Evolutionary conservation across 352 stramenopile species (phyloP).

Genomic region (Pythium rishiriense): DNA sequence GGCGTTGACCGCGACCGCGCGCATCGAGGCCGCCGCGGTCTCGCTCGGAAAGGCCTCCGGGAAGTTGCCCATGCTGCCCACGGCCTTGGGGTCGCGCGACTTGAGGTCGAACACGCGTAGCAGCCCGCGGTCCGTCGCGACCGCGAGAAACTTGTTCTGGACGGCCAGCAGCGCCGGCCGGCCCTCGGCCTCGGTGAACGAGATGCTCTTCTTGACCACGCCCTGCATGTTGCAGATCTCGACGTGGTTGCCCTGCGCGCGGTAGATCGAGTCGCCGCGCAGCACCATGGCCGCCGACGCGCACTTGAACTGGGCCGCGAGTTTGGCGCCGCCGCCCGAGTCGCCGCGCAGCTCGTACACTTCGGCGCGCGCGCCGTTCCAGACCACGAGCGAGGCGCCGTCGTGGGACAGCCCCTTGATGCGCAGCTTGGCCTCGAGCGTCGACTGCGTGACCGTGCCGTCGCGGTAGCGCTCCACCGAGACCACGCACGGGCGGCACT

Average conservation of each 20-base stretch:
- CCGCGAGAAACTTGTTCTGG: slow-evolving; percentile 90
- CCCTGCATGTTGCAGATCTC: slow-evolving; percentile 89
- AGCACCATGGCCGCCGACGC: slow-evolving; percentile 70
- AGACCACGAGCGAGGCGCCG: slow-evolving; percentile 71
- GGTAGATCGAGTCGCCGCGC: slow-evolving; percentile 87
- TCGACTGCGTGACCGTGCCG: slow-evolving; percentile 65
- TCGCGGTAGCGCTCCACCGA: slow-evolving; percentile 81
- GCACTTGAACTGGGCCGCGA: slow-evolving; percentile 73
- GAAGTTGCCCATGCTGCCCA: slow-evolving; percentile 85
- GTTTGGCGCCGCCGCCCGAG: slow-evolving; percentile 26
- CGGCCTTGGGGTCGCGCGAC: slow-evolving; percentile 80
- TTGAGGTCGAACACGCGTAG: slow-evolving; percentile 90
- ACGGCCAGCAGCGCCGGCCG: slow-evolving; percentile 77
- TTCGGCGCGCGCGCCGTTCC: slow-evolving; percentile 84
- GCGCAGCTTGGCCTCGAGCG: slow-evolving; percentile 58
- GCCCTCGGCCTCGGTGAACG: slow-evolving; percentile 91
- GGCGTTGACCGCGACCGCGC: slow-evolving; percentile 81
- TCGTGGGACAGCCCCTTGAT: slow-evolving; percentile 89
- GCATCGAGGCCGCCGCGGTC: slow-evolving; percentile 55
- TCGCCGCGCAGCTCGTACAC: slow-evolving; percentile 79
- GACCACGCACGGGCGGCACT: slow-evolving; percentile 66
- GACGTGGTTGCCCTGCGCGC: slow-evolving; percentile 80
- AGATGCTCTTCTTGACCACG: slow-evolving; percentile 85
- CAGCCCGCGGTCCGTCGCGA: slow-evolving; percentile 82
- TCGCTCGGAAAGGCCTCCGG: slow-evolving; percentile 46